Percentiles rank a stretch among this genome's conserved stretches.
These are phyloP conservation scores for Puccinia polysora DNA, from an alignment of 1,284 basidiomycete genomes.

Conservation along the genomic window DNA sequence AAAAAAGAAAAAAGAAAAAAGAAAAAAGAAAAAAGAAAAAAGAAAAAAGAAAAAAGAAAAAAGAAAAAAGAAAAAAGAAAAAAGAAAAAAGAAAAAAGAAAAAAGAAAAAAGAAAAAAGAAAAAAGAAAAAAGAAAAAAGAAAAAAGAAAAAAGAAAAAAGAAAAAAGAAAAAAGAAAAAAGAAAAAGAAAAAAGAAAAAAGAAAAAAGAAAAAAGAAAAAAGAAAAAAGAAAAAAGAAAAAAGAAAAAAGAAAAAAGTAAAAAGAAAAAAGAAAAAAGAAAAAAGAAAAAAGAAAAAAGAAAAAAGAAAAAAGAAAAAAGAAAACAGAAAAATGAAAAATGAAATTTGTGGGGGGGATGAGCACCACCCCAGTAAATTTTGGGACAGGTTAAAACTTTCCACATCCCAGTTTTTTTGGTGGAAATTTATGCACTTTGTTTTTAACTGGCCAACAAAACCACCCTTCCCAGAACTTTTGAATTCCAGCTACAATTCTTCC, in stretches of 20 bases:
- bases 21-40: conserved; percentile 1
- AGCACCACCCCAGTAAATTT: too few species aligned
- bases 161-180: background rate
- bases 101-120: background rate
- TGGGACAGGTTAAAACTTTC: too few species aligned
- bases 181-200: background rate
- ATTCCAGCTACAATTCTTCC: too few species aligned
- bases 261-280: background rate
- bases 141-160: background rate
- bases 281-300: background rate
- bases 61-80: background rate
- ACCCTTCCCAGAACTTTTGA: too few species aligned
- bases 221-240: conserved; percentile 4
- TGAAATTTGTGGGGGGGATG: too few species aligned
- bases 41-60: background rate
- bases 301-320: background rate
- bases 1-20: background rate
- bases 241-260: too few species aligned
- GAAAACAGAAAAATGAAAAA: too few species aligned
- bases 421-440: too few species aligned
- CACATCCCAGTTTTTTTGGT: too few species aligned
- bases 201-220: background rate
- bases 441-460: too few species aligned
- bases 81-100: background rate
- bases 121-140: background rate